A percentile compares a stretch with the other conserved stretches of the same genome.
Conservation (phyloP, 139 green algal species). For the Chlorella sp. region DNA sequence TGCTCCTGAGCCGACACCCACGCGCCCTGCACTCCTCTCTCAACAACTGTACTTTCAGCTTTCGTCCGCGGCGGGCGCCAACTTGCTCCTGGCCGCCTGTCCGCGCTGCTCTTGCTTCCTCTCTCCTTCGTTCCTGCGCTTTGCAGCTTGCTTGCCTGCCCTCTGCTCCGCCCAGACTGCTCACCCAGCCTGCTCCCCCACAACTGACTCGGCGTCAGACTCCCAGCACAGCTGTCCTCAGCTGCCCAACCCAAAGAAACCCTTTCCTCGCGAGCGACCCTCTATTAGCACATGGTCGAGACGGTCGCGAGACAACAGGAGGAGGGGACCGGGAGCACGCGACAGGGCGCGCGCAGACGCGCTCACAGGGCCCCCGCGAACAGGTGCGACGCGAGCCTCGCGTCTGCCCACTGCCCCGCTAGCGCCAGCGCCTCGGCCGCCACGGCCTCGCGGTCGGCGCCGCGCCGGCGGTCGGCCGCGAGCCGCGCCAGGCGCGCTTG, state of each 20-base stretch:
- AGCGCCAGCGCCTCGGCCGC: constrained; percentile 6
- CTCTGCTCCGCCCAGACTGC: too few relatives aligned
- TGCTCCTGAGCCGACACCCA: background rate
- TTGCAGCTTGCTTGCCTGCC: background rate
- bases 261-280: too few relatives aligned
- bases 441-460: constrained; percentile 25
- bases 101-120: background rate
- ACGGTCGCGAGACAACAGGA: too few relatives aligned
- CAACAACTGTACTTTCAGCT: background rate
- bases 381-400: too few relatives aligned
- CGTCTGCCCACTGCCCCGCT: background rate
- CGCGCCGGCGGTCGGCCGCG: constrained; percentile 13
- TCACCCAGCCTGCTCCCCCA: too few relatives aligned
- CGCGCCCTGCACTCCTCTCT: background rate
- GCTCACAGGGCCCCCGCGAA: too few relatives aligned
- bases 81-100: background rate
- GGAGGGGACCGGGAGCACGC: too few relatives aligned
- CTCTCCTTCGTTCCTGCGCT: background rate
- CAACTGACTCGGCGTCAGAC: too few relatives aligned
- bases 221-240: too few relatives aligned
- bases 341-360: too few relatives aligned
- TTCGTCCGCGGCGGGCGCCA: background rate
- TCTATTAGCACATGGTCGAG: too few relatives aligned
- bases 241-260: too few relatives aligned
- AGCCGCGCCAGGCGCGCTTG: constrained; percentile 38